These are phyloP conservation scores for Pythium chondricola DNA, from an alignment of 352 stramenopile species.

Conservation along the genomic window DNA sequence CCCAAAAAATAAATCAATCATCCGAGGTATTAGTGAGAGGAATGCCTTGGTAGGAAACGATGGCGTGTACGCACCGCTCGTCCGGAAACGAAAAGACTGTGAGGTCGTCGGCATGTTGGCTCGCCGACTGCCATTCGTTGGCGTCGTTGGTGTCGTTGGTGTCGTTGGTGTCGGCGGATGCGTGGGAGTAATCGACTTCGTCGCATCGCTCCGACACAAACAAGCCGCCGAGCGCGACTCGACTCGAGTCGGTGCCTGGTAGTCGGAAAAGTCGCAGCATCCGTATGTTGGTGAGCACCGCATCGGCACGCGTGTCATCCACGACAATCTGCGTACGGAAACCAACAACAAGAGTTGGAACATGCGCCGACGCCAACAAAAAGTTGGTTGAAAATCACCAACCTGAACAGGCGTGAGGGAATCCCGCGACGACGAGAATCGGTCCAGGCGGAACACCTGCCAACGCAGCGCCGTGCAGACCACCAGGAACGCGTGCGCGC, in stretches of 20 bases:
- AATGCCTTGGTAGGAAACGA: background rate
- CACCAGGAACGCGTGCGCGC: slow-evolving; percentile 38
- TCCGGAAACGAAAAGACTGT: slow-evolving; percentile 43
- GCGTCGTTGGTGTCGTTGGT: too few relatives aligned
- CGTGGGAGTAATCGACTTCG: slow-evolving; percentile 23
- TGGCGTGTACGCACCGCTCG: slow-evolving; percentile 39
- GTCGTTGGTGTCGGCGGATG: slow-evolving; percentile 16
- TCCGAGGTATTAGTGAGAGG: background rate
- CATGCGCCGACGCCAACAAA: too few relatives aligned
- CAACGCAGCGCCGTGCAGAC: slow-evolving; percentile 51
- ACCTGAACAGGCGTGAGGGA: slow-evolving; percentile 78
- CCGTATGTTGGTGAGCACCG: slow-evolving; percentile 37
- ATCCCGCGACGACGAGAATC: slow-evolving; percentile 30
- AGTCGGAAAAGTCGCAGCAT: slow-evolving; percentile 59
- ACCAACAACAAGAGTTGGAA: slow-evolving; percentile 4
- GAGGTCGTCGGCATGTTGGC: slow-evolving; percentile 58
- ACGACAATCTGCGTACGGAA: slow-evolving; percentile 31
- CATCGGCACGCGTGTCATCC: slow-evolving; percentile 34
- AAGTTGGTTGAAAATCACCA: slow-evolving; percentile 87
- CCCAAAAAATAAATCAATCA: background rate
- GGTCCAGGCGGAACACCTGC: slow-evolving; percentile 57
- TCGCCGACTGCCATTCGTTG: too few relatives aligned
- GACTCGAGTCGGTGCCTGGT: background rate
- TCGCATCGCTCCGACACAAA: slow-evolving; percentile 48
- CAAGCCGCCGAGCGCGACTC: slow-evolving; percentile 20